Conservation (phyloP, 1,284 basidiomycete species). For the Boletellus deceptivus region DNA sequence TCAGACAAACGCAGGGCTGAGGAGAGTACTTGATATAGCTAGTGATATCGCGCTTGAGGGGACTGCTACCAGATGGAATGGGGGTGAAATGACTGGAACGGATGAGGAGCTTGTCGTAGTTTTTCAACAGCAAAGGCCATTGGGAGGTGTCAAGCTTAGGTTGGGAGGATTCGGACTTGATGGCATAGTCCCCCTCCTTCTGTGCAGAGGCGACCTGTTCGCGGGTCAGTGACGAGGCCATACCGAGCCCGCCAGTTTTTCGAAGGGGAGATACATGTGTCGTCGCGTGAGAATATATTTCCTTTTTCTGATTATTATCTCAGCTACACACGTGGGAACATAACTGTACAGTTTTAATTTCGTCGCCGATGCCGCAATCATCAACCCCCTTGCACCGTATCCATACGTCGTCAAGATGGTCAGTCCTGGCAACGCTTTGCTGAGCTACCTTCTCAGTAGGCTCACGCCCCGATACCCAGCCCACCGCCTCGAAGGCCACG, state of each 20-base stretch:
- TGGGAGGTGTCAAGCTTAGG: conserved; percentile 91
- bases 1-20: conserved; percentile 2
- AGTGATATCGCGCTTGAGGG: conserved; percentile 89
- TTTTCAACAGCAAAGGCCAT: conserved; percentile 98
- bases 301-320: conserved; percentile 19
- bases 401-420: conserved; percentile 54
- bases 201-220: conserved; percentile 72
- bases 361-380: conserved; percentile 8
- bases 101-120: conserved; percentile 95
- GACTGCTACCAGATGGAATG: conserved; percentile 88
- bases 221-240: conserved; percentile 50
- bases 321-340: conserved; percentile 19
- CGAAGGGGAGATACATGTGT: neutral
- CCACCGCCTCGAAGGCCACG: conserved; percentile 64
- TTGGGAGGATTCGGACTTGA: conserved; percentile 73
- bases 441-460: conserved; percentile 92
- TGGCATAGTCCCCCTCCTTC: conserved; percentile 74
- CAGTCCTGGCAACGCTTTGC: conserved; percentile 77
- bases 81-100: conserved; percentile 98
- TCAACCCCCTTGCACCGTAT: neutral
- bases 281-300: conserved; percentile 6
- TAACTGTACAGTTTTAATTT: conserved; percentile 43
- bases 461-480: conserved; percentile 59
- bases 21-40: conserved; percentile 81
- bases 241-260: neutral